Evolutionary conservation across 73 alveolate species (phyloP).

Genomic region (Symbiodinium pilosum): DNA sequence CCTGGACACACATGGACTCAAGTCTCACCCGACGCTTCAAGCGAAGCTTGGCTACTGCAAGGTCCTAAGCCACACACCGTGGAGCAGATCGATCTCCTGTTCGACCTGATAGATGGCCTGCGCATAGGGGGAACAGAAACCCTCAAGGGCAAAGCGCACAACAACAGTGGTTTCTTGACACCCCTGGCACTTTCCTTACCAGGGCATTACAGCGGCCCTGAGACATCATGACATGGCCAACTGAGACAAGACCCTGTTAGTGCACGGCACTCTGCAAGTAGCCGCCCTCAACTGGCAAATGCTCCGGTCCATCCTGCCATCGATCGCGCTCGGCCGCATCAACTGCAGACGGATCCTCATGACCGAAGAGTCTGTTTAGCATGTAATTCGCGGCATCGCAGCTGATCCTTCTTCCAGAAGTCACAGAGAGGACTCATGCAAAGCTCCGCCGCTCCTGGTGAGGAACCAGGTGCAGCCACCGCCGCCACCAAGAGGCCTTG

Average conservation of each 20-base stretch:
- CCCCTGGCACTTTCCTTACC: too few species aligned
- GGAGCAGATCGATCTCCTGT: neutral
- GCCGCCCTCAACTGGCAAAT: too few species aligned
- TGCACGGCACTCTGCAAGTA: too few species aligned
- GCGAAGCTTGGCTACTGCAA: neutral
- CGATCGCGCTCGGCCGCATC: neutral
- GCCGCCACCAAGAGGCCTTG: conserved; percentile 3
- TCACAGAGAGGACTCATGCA: neutral
- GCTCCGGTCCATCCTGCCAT: conserved; percentile 12
- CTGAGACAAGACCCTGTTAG: too few species aligned
- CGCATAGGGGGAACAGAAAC: too few species aligned
- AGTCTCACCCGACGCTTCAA: neutral
- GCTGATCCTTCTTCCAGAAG: too few species aligned
- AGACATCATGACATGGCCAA: too few species aligned
- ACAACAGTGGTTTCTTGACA: too few species aligned
- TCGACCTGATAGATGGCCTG: conserved; percentile 2
- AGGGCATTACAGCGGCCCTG: too few species aligned
- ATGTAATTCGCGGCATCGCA: too few species aligned
- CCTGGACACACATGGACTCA: neutral
- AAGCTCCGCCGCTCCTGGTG: neutral
- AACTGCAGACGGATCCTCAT: neutral
- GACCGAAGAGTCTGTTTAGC: too few species aligned
- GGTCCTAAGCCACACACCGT: neutral
- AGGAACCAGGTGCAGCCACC: neutral
- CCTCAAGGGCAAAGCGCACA: too few species aligned